A percentile compares a stretch with the other conserved stretches of the same genome.
These are phyloP conservation scores for Neurospora sp. DNA, from an alignment of 2,329 filamentous ascomycete species.

Conservation along the genomic window DNA sequence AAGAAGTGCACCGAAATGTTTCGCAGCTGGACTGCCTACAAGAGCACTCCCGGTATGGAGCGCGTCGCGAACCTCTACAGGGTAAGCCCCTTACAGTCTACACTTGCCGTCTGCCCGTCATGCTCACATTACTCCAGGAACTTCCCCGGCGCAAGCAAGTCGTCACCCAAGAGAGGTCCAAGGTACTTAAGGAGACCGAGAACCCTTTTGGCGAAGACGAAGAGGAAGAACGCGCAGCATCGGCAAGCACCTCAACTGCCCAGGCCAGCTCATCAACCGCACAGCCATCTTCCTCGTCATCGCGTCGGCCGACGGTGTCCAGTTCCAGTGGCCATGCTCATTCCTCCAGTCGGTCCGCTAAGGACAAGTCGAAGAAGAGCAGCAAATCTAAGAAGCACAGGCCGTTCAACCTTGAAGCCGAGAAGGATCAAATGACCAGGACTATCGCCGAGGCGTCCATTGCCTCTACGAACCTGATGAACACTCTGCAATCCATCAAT, in stretches of 20 bases:
- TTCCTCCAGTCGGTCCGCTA: constrained; percentile 21
- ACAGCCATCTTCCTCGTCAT: constrained; percentile 21
- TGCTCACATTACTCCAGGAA: constrained; percentile 33
- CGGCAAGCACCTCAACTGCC: constrained; percentile 5
- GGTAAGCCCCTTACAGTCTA: constrained; percentile 24
- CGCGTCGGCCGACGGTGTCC: constrained; percentile 22
- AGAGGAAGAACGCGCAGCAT: constrained; percentile 37
- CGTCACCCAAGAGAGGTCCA: constrained; percentile 68
- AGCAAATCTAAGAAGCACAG: constrained; percentile 48
- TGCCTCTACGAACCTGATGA: constrained; percentile 81
- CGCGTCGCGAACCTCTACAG: constrained; percentile 70
- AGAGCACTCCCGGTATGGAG: constrained; percentile 68
- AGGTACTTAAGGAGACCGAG: constrained; percentile 73
- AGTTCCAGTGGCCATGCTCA: constrained; percentile 24
- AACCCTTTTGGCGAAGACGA: constrained; percentile 61
- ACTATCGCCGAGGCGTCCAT: constrained; percentile 86
- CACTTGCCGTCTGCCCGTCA: not conserved
- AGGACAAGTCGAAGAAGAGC: constrained; percentile 39
- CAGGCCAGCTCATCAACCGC: constrained; percentile 7
- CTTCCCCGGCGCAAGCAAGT: constrained; percentile 59
- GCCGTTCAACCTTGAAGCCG: constrained; percentile 74
- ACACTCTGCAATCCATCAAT: constrained; percentile 82
- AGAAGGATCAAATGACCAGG: constrained; percentile 78
- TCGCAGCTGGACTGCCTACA: constrained; percentile 77
- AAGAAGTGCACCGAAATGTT: constrained; percentile 84